Conservation (phyloP, 345 rosid species). For the Erodium maritimum region DNA sequence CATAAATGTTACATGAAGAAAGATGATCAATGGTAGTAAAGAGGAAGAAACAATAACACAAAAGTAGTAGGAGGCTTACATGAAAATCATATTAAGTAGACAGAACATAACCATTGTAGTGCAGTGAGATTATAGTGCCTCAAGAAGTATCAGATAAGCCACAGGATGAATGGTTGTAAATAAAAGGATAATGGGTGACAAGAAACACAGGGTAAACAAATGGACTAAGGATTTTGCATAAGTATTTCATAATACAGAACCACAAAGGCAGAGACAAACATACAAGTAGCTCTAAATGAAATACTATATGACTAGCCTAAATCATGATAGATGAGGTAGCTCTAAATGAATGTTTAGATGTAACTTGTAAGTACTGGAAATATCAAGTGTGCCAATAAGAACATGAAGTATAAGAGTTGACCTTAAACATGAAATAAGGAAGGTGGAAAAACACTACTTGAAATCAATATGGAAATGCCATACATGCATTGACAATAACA, state of each 20-base stretch:
- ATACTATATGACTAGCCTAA: not conserved
- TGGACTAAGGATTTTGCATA: not conserved
- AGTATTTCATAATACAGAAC: not conserved
- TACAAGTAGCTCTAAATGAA: not conserved
- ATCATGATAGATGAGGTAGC: not conserved
- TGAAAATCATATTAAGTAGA: not conserved
- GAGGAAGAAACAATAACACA: too few species aligned
- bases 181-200: not conserved
- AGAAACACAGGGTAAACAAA: not conserved
- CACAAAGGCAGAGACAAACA: not conserved
- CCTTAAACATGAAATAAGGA: not conserved
- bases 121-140: not conserved
- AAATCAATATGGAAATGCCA: conserved; percentile 1
- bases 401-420: not conserved
- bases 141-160: not conserved
- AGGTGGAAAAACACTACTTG: not conserved
- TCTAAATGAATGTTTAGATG: not conserved
- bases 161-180: not conserved
- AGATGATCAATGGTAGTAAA: too few species aligned
- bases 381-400: not conserved
- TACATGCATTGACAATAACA: conserved; percentile 2
- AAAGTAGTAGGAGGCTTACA: too few species aligned
- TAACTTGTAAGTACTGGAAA: not conserved
- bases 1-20: not conserved
- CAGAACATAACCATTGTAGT: not conserved